These are phyloP conservation scores for Digitaria exilis DNA, from an alignment of 202 grass and related monocot genomes.

Conservation along the genomic window DNA sequence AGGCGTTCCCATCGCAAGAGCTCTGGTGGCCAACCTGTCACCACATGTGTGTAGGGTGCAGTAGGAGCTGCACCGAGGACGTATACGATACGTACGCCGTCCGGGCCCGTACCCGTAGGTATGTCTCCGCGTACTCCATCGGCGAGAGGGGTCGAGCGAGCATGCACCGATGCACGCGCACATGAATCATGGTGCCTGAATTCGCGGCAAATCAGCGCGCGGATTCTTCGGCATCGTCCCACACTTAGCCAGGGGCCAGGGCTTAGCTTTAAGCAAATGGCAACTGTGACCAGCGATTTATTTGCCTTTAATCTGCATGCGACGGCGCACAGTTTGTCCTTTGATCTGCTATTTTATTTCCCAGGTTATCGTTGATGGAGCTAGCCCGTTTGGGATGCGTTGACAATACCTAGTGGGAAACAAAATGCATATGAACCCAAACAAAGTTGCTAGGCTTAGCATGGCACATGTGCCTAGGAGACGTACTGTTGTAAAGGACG, in stretches of 20 bases:
- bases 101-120: background rate
- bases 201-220: background rate
- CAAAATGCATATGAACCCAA: background rate
- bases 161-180: too few relatives aligned
- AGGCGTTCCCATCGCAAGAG: background rate
- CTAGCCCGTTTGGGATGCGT: background rate
- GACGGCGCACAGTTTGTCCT: background rate
- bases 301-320: background rate
- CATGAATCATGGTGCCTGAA: background rate
- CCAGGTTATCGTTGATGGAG: too few relatives aligned
- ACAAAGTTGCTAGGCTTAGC: background rate
- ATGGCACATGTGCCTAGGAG: background rate
- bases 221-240: background rate
- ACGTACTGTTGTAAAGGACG: slow-evolving; percentile 13
- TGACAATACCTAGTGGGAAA: slow-evolving; percentile 9
- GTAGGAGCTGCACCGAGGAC: background rate
- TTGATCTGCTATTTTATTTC: background rate
- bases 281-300: too few relatives aligned
- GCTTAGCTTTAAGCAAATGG: background rate
- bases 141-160: too few relatives aligned
- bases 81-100: background rate
- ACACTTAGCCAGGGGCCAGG: background rate
- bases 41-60: background rate
- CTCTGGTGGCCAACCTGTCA: slow-evolving; percentile 2
- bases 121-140: background rate